phyloP scores from a whole-genome alignment of 2,329 filamentous ascomycete genomes.

The Diaporthe batatas region DNA sequence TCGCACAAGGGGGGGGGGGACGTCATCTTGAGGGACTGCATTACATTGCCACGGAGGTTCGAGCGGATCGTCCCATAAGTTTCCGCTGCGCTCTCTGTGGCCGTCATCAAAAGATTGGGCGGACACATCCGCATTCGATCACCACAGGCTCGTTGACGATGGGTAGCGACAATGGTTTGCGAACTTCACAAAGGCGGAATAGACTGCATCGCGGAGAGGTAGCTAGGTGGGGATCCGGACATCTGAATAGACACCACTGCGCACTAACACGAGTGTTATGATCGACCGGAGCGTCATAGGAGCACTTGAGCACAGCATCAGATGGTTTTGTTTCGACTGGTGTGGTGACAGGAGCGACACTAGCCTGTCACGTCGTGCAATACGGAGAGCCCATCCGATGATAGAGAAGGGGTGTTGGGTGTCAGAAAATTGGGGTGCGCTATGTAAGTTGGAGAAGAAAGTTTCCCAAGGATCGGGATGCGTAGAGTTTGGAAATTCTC shows the following conservation, averaged over 20 bases:
- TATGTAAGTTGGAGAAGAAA: not conserved
- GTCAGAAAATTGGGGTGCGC: not conserved
- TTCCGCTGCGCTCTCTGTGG: not conserved
- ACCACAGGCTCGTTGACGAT: not conserved
- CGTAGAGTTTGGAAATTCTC: constrained; percentile 30
- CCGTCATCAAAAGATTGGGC: not conserved
- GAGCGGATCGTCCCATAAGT: not conserved
- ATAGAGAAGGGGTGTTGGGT: not conserved
- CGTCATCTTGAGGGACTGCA: constrained; percentile 1
- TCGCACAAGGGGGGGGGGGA: not conserved
- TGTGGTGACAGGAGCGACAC: constrained; percentile 30
- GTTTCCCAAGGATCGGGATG: constrained; percentile 12
- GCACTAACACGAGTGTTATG: constrained; percentile 1
- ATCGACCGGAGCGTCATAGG: constrained; percentile 23
- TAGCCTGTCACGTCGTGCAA: constrained; percentile 19
- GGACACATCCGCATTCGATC: constrained; percentile 4
- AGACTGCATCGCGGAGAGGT: constrained; percentile 3
- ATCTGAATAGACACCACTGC: constrained; percentile 14
- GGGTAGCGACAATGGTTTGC: not conserved
- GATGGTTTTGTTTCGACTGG: constrained; percentile 36
- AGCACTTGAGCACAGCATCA: constrained; percentile 27
- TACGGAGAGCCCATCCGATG: not conserved
- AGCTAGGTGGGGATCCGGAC: constrained; percentile 1
- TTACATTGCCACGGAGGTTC: not conserved
- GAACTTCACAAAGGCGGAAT: not conserved